Percentiles rank a stretch among this genome's conserved stretches.
Conservation (phyloP, 192 early-diverging fungal species). For the Lobosporangium transversale region DNA sequence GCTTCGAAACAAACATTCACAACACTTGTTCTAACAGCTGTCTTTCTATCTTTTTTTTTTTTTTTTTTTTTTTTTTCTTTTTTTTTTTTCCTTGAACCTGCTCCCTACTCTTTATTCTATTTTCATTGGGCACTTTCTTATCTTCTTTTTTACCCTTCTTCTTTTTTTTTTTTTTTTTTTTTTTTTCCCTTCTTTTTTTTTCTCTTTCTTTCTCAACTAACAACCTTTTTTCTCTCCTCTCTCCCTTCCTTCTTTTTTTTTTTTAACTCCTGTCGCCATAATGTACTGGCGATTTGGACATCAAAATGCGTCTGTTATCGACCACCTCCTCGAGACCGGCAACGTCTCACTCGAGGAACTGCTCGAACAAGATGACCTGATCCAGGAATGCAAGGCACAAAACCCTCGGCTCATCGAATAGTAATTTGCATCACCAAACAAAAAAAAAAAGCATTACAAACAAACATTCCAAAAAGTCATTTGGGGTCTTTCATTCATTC, state of each 20-base stretch:
- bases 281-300: conserved; percentile 98
- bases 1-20: too few relatives aligned
- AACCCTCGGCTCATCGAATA: conserved; percentile 91
- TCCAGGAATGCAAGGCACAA: conserved; percentile 94
- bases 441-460: too few relatives aligned
- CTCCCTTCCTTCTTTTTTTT: neutral
- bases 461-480: neutral
- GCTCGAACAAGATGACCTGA: conserved; percentile 90
- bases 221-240: neutral
- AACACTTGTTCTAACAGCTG: too few relatives aligned
- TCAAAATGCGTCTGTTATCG: conserved; percentile 90
- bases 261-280: neutral
- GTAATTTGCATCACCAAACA: too few relatives aligned
- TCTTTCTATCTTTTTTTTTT: too few relatives aligned
- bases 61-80: too few relatives aligned
- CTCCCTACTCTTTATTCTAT: too few relatives aligned
- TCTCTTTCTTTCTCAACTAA: neutral
- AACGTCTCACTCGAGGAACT: conserved; percentile 91
- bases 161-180: neutral
- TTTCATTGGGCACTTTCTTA: too few relatives aligned
- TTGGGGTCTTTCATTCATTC: neutral
- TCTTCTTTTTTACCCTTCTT: neutral
- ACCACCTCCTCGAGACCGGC: conserved; percentile 91
- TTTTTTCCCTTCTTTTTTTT: neutral
- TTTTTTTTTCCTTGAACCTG: too few relatives aligned